A percentile compares a stretch with the other conserved stretches of the same genome.
Conservation (phyloP, 768 basidiomycete genomes). For the Boletus edulis region DNA sequence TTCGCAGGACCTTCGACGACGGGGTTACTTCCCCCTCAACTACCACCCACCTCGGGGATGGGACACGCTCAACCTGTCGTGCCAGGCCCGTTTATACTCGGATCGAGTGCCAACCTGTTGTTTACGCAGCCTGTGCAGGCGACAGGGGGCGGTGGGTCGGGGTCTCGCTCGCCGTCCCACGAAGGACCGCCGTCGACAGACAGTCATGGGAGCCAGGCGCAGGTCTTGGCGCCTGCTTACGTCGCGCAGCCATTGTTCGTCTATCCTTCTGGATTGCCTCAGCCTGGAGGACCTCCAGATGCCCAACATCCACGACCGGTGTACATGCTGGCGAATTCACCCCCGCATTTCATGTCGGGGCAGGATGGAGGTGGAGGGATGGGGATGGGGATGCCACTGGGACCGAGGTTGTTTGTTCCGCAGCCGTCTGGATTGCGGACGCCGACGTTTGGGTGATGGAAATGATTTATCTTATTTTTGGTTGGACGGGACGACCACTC, state of each 20-base stretch:
- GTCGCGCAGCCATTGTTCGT: conserved; percentile 31
- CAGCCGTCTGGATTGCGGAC: conserved; percentile 28
- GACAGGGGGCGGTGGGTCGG: conserved; percentile 8
- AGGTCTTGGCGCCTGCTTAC: conserved; percentile 25
- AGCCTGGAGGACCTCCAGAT: conserved; percentile 25
- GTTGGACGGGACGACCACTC: no score
- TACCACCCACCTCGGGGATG: neutral
- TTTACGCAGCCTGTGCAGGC: conserved; percentile 21
- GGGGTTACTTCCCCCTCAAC: conserved; percentile 25
- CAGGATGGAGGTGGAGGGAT: neutral
- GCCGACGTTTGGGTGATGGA: conserved; percentile 22
- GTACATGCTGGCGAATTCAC: conserved; percentile 28
- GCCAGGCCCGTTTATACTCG: conserved; percentile 30
- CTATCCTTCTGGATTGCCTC: conserved; percentile 30
- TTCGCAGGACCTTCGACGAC: conserved; percentile 33
- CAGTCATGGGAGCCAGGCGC: conserved; percentile 31
- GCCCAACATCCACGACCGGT: conserved; percentile 26
- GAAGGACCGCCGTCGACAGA: conserved; percentile 30
- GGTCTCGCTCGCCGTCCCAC: conserved; percentile 31
- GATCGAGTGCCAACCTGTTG: conserved; percentile 30
- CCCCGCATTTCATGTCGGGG: conserved; percentile 21
- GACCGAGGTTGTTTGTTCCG: conserved; percentile 22
- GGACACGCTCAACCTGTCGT: conserved; percentile 5
- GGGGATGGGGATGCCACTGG: neutral
- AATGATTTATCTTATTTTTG: no score